Evolutionary conservation across 2,329 filamentous ascomycete species (phyloP).

Genomic region (Phialemoniopsis sp.): DNA sequence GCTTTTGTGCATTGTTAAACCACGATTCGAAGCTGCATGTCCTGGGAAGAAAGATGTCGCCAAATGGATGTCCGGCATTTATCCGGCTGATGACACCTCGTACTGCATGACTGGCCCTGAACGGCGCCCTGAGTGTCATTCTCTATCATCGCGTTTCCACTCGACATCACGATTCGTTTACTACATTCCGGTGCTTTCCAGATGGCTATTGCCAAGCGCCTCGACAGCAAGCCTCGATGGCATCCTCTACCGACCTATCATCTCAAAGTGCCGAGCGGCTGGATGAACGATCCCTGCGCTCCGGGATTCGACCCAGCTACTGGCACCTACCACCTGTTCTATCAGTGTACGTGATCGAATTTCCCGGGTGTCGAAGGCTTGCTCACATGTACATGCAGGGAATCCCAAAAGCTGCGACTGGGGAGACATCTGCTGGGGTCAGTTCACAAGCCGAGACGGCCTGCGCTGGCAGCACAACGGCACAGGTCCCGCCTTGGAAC

Average conservation of each 20-base stretch:
- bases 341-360: constrained; percentile 39
- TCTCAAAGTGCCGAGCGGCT: constrained; percentile 16
- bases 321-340: constrained; percentile 46
- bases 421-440: constrained; percentile 42
- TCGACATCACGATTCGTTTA: no score
- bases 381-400: constrained; percentile 2
- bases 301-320: constrained; percentile 42
- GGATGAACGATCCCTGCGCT: constrained; percentile 41
- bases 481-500: constrained; percentile 24
- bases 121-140: no score
- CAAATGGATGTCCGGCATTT: no score
- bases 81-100: no score
- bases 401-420: constrained; percentile 30
- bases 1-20: no score
- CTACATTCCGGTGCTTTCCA: no score
- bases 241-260: constrained; percentile 8
- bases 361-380: constrained; percentile 9
- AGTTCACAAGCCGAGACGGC: constrained; percentile 37
- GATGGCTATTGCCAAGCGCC: no score
- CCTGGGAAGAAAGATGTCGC: no score
- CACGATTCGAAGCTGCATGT: no score
- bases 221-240: no score
- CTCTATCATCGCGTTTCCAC: no score
- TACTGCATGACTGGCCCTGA: no score
- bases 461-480: constrained; percentile 38